Conservation (phyloP, 129 eudicot species). For the Centella asiatica region DNA sequence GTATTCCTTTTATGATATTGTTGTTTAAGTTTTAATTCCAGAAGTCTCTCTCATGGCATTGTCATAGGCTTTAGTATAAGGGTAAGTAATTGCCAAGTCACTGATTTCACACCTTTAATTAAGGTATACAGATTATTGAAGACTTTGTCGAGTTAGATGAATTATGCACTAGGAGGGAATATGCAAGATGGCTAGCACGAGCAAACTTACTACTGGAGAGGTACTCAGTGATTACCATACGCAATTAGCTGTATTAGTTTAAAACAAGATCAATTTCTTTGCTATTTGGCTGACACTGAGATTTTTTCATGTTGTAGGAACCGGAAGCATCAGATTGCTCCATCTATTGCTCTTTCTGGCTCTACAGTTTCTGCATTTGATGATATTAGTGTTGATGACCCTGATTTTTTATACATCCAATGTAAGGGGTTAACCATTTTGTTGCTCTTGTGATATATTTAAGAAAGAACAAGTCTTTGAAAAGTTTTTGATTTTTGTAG, state of each 20-base stretch:
- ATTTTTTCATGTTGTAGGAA: slow-evolving; percentile 40
- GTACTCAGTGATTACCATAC: slow-evolving; percentile 24
- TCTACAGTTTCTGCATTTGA: slow-evolving; percentile 63
- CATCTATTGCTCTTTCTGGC: slow-evolving; percentile 68
- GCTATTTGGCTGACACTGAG: neutral
- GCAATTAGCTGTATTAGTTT: neutral
- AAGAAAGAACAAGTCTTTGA: slow-evolving; percentile 5
- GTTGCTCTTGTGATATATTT: neutral
- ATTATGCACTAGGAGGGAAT: slow-evolving; percentile 84
- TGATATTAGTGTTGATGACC: slow-evolving; percentile 61
- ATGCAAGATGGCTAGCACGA: slow-evolving; percentile 79
- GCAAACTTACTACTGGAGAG: slow-evolving; percentile 78
- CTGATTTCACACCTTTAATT: slow-evolving; percentile 27
- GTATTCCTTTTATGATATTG: too few species aligned
- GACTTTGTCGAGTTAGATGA: slow-evolving; percentile 65
- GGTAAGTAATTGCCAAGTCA: too few species aligned
- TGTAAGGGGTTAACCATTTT: slow-evolving; percentile 34
- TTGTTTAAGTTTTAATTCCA: too few species aligned
- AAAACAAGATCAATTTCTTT: neutral
- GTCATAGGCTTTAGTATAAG: neutral
- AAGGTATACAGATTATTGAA: slow-evolving; percentile 84
- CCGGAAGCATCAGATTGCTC: slow-evolving; percentile 45
- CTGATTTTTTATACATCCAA: slow-evolving; percentile 77
- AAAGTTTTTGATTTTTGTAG: slow-evolving; percentile 29
- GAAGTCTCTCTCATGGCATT: too few species aligned